These are phyloP conservation scores for Aureobasidium sp. DNA, from an alignment of 2,329 filamentous ascomycete genomes.

Conservation along the genomic window DNA sequence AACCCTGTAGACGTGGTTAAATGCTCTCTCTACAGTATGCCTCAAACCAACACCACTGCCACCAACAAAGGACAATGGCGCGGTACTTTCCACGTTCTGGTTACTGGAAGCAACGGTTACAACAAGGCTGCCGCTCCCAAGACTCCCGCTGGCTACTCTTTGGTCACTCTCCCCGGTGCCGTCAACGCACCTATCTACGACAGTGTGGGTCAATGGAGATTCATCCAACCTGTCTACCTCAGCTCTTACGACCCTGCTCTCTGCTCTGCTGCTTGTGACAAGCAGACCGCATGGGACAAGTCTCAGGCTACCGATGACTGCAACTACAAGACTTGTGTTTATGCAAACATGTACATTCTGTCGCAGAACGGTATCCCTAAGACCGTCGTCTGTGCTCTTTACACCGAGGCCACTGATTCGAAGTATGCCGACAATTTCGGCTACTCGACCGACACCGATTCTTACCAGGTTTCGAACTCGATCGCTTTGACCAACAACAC, in stretches of 20 bases:
- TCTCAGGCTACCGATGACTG: conserved; percentile 26
- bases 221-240: conserved; percentile 19
- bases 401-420: conserved; percentile 29
- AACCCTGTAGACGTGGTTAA: conserved; percentile 30
- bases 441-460: conserved; percentile 22
- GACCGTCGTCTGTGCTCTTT: conserved; percentile 45
- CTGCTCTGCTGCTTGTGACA: conserved; percentile 32
- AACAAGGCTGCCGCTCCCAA: conserved; percentile 27
- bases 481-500: conserved; percentile 21
- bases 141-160: conserved; percentile 27
- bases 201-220: conserved; percentile 33
- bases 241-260: conserved; percentile 29
- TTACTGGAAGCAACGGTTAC: conserved; percentile 49
- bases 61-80: conserved; percentile 39
- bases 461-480: conserved; percentile 24
- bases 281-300: conserved; percentile 31
- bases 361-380: conserved; percentile 39
- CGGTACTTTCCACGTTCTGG: conserved; percentile 41
- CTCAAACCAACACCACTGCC: conserved; percentile 32
- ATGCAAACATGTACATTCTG: conserved; percentile 45
- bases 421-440: conserved; percentile 28
- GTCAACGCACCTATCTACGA: conserved; percentile 36
- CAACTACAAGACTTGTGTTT: conserved; percentile 26
- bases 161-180: conserved; percentile 34
- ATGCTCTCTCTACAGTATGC: conserved; percentile 40